Evolutionary conservation across 2,329 filamentous ascomycete genomes (phyloP).

Genomic region (Magnaporthales sp.): DNA sequence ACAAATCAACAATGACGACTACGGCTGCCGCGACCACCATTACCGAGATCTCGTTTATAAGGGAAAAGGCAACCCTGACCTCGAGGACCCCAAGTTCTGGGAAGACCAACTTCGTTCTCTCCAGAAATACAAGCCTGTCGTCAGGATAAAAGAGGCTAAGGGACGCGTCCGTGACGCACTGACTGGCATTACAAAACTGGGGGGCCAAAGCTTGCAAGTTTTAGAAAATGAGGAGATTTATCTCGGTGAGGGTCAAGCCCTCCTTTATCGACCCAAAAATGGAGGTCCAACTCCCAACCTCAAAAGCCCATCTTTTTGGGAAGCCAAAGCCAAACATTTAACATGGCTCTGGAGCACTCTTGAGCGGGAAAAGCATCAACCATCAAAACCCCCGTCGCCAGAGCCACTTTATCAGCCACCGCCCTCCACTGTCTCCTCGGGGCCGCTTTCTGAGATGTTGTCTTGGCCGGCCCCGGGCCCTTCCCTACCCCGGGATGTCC

Average conservation of each 20-base stretch:
- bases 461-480: not conserved
- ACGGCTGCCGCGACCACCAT: not conserved
- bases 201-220: not conserved
- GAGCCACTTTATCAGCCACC: not conserved
- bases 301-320: not conserved
- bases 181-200: not conserved
- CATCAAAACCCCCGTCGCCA: not conserved
- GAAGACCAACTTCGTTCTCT: constrained; percentile 1
- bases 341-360: not conserved
- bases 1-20: not conserved
- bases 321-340: constrained; percentile 1
- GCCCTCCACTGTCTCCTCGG: not conserved
- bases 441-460: constrained; percentile 1
- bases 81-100: not conserved
- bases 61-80: not conserved
- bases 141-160: not conserved
- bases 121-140: constrained; percentile 1
- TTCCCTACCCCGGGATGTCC: not conserved
- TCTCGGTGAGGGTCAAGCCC: not conserved
- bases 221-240: constrained; percentile 1
- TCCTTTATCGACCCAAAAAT: not conserved
- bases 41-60: not conserved
- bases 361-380: not conserved
- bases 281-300: not conserved
- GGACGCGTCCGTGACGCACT: constrained; percentile 1